A percentile compares a stretch with the other conserved stretches of the same genome.
Evolutionary conservation across 2,329 filamentous ascomycete species (phyloP).

Genomic region (Aspergillus glaucus): DNA sequence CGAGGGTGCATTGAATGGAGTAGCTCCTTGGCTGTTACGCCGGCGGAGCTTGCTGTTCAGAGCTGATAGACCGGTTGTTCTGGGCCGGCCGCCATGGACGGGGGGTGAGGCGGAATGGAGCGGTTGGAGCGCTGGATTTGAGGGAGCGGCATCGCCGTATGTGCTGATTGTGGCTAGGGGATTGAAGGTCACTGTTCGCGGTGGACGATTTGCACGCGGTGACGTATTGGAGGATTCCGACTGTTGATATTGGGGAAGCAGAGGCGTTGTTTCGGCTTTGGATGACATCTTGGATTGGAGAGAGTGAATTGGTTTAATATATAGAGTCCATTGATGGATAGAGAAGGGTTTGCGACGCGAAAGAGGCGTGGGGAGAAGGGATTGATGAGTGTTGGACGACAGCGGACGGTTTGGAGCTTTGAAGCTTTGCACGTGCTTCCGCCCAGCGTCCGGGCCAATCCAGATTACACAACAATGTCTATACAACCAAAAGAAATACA

Average conservation of each 20-base stretch:
- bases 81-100: slow-evolving; percentile 20
- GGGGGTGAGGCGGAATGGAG: slow-evolving; percentile 35
- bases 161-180: slow-evolving; percentile 41
- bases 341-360: slow-evolving; percentile 2
- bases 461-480: neutral
- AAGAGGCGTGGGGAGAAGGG: neutral
- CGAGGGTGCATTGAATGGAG: slow-evolving; percentile 39
- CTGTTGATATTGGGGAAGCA: slow-evolving; percentile 33
- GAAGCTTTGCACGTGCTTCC: slow-evolving; percentile 17
- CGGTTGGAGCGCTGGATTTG: slow-evolving; percentile 37
- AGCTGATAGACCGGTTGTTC: slow-evolving; percentile 63
- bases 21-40: slow-evolving; percentile 71
- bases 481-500: neutral
- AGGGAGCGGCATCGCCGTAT: slow-evolving; percentile 35
- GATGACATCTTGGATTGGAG: slow-evolving; percentile 26
- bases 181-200: slow-evolving; percentile 45
- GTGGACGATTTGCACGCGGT: slow-evolving; percentile 30
- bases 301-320: slow-evolving; percentile 6
- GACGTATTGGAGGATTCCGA: slow-evolving; percentile 29
- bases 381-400: neutral
- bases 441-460: slow-evolving; percentile 1
- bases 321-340: slow-evolving; percentile 12
- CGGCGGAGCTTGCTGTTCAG: slow-evolving; percentile 83
- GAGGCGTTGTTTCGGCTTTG: slow-evolving; percentile 35
- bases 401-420: neutral